Base-by-base conservation (phyloP, 106 monocot genomes). In the Allium sativum region DNA sequence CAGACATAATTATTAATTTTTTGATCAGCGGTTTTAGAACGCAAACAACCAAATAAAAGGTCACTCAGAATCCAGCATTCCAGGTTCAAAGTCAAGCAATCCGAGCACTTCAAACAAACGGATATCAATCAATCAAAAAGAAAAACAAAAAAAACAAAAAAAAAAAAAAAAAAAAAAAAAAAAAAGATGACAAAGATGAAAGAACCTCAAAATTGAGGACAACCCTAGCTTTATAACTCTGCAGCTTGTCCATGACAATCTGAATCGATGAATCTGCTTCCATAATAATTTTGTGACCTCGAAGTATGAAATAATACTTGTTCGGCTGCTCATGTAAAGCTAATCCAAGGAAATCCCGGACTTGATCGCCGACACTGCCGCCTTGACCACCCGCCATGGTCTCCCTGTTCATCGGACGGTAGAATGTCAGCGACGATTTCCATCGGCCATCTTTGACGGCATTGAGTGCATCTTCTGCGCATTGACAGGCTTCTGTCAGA, bases 241-340 rank as follows among this genome's bases (percentile, higher is more conserved):
- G 90, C 55, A 96, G 75, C 87, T 96, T 96, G 57, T 96, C 91
- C 87, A 96, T 90, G 65, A 96, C 56, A 44, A 53, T 43, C 56
- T 87, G 82, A 45, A 96, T 80, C 3, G 67, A 70, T 42, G 79
- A 48, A 12, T 96, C 86, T 4, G 96, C 84, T 65, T 87, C 81
- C 42, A 96, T 18, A 15, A 90, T 66, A 42, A 91, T 74, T 18
- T 81, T 65, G 8, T 84, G 76, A 6, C 58, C 60, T 16, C 91
- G 67, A 31, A 91, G 60, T 17, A 96, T 73, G 77, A 87, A 91
- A 70, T 78, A 87, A 69, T 91, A 87, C 68, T 68, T 75, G 48
- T 54, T 60, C 2, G 87, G 81, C 14, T 74, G 84, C 44, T 96
- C 91, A 3, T 96, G 90, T 16, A 96, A 71, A 0, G 81, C 71